Evolutionary conservation across 768 basidiomycete species (phyloP), one percentile per base, ranked within the genome.

Genomic region (Tephrocybe sp.): DNA sequence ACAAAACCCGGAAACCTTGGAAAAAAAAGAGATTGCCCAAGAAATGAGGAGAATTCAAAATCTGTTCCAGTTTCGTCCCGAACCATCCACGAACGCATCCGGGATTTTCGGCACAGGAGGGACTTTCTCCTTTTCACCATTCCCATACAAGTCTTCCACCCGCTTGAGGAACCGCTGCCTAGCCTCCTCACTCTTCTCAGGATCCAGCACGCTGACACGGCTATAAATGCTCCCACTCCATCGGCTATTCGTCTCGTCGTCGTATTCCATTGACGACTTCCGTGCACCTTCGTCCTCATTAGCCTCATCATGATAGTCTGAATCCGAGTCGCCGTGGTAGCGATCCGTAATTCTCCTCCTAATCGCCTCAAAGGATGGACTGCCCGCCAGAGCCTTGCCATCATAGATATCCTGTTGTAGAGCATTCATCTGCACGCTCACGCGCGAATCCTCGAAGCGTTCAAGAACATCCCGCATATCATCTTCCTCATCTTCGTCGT

Each of bases 91-190:
- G 51, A 67, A 66, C 19, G 60, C 66, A 22, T 68, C 64, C 30
- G 74, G 73, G 32, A 77, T 52, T 58, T 65, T 69, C 8, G 77
- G 78, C 31, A 80, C 75, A 30, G 77, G 77, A 31, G 77, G 77
- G 13, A 74, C 57, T 46, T 62, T 59, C 51, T 71, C 71, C 49
- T 66, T 59, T 26, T 71, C 71, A 43, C 62, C 65, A 32, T 66
- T 62, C 44, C 70, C 72, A 59, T 77, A 73, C 77, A 83, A 77
- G 46, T 67, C 75, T 60, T 77, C 78, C 13, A 85, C 78, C 30
- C 76, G 66, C 52, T 68, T 60, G 44, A 84, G 68, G 54, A 85
- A 78, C 58, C 75, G 62, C 32, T 74, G 72, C 50, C 82, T 65
- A 45, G 74, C 70, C 57, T 70, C 64, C 57, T 72, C 74, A 55